Percentiles rank a stretch among this genome's conserved stretches.
These are phyloP conservation scores for Rosa chinensis DNA, from an alignment of 306 rosid species.

Conservation along the genomic window DNA sequence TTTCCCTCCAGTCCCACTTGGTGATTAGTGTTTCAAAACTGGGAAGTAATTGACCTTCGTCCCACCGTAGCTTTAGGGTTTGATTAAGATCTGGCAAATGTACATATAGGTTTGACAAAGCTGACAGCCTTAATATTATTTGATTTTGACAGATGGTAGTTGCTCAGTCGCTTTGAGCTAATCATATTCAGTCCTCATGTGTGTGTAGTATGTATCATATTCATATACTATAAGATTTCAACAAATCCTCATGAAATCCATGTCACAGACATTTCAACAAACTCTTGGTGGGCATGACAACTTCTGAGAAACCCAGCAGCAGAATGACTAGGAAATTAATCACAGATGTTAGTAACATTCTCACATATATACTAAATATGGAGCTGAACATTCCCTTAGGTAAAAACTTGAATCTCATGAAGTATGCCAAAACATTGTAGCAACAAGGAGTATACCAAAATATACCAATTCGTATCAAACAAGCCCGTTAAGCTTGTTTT, in stretches of 20 bases:
- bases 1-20: background rate
- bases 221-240: background rate
- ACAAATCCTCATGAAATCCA: background rate
- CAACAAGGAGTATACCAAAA: background rate
- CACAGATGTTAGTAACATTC: background rate
- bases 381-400: background rate
- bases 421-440: background rate
- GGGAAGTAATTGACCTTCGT: slow-evolving; percentile 1
- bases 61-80: slow-evolving; percentile 13
- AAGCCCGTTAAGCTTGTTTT: background rate
- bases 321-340: background rate
- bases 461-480: background rate
- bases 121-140: slow-evolving; percentile 1
- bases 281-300: background rate
- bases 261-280: background rate
- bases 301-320: background rate
- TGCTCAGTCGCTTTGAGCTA: background rate
- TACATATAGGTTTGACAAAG: background rate
- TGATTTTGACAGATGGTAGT: slow-evolving; percentile 12
- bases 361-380: background rate
- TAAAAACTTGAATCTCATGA: background rate
- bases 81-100: background rate
- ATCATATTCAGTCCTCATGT: background rate
- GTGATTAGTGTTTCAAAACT: background rate
- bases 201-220: background rate